A percentile compares a stretch with the other conserved stretches of the same genome.
phyloP scores from a whole-genome alignment of 2,329 filamentous ascomycete genomes.

The Phyllosticta ampelicida region DNA sequence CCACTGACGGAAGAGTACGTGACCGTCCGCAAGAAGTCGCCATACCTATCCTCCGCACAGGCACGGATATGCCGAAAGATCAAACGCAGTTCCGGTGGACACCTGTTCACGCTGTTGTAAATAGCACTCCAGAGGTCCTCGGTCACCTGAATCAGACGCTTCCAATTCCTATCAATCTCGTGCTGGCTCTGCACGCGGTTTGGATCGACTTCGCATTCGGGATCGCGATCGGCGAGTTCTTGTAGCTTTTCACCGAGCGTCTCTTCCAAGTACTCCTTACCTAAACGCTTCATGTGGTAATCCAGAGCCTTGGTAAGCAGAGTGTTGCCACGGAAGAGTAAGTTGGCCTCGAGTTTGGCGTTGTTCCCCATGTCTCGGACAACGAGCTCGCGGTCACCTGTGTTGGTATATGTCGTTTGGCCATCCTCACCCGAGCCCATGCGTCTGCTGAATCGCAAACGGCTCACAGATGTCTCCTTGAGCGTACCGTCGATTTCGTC shows the following conservation, averaged over 20 bases:
- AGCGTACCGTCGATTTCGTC: slow-evolving; percentile 93
- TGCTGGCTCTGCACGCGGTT: slow-evolving; percentile 57
- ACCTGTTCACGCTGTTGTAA: slow-evolving; percentile 57
- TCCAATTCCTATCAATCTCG: slow-evolving; percentile 77
- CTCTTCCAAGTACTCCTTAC: slow-evolving; percentile 85
- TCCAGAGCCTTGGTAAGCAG: slow-evolving; percentile 88
- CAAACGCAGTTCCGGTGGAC: slow-evolving; percentile 70
- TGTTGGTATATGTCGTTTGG: slow-evolving; percentile 6
- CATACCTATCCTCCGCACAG: slow-evolving; percentile 88
- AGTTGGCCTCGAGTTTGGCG: slow-evolving; percentile 76
- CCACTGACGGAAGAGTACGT: slow-evolving; percentile 91
- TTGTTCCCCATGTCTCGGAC: slow-evolving; percentile 71
- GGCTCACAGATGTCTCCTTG: slow-evolving; percentile 62
- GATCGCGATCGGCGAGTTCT: slow-evolving; percentile 83
- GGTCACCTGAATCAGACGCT: slow-evolving; percentile 61
- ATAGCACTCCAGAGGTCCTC: slow-evolving; percentile 82
- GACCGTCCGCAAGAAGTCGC: slow-evolving; percentile 80
- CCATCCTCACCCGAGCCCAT: slow-evolving; percentile 53
- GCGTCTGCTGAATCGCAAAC: slow-evolving; percentile 58
- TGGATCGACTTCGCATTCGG: slow-evolving; percentile 91
- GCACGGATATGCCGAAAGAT: slow-evolving; percentile 86
- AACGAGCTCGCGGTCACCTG: slow-evolving; percentile 56
- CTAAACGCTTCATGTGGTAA: slow-evolving; percentile 87
- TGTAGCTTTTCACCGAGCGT: slow-evolving; percentile 73
- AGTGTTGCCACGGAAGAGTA: slow-evolving; percentile 91